A percentile compares a stretch with the other conserved stretches of the same genome.
Evolutionary conservation across 768 basidiomycete genomes (phyloP).

Genomic region (Suillus paluster): DNA sequence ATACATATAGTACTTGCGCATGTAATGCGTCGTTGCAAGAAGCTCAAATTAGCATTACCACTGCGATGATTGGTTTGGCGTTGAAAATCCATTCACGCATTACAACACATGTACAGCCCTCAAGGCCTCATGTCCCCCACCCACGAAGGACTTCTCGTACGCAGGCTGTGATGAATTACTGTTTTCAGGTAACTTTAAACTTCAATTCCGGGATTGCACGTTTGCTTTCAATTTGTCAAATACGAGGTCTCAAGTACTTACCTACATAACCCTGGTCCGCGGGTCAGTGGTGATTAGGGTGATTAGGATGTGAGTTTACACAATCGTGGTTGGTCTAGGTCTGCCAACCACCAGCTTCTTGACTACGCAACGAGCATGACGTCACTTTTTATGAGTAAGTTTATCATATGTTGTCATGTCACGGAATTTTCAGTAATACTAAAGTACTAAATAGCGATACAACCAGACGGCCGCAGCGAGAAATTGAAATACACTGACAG

Average conservation of each 20-base stretch:
- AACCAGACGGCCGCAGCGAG: no score
- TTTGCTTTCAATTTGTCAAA: neutral
- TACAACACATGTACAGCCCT: neutral
- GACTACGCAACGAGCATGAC: no score
- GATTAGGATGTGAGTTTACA: no score
- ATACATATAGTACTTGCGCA: neutral
- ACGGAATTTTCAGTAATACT: no score
- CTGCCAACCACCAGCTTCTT: no score
- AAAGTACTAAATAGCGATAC: no score
- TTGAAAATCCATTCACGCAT: neutral
- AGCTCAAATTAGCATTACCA: neutral
- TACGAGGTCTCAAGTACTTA: neutral
- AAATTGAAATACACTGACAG: no score
- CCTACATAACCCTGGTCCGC: no score
- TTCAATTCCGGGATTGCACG: neutral
- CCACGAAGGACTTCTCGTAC: neutral
- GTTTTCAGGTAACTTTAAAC: neutral
- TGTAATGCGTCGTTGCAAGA: neutral
- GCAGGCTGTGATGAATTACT: neutral
- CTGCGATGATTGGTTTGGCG: neutral
- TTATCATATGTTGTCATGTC: no score
- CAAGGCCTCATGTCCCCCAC: neutral
- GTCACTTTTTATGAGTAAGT: no score
- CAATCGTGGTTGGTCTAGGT: no score
- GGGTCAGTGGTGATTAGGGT: no score